These are phyloP conservation scores for Vararia minispora DNA, from an alignment of 768 basidiomycete genomes.

Conservation along the genomic window DNA sequence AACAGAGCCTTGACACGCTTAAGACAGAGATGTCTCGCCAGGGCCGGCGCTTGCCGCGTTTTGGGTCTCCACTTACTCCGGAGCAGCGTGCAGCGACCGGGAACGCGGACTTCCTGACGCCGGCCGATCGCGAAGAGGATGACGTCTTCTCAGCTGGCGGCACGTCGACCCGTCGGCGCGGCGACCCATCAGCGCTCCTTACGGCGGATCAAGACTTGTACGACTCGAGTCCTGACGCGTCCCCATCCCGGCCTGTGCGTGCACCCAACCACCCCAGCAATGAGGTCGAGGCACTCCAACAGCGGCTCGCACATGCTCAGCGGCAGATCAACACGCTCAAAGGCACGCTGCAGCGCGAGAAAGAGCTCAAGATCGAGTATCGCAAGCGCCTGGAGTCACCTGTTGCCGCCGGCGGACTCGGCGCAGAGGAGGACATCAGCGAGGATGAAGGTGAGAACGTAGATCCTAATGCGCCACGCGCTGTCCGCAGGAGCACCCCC, in stretches of 20 bases:
- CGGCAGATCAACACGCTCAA: slow-evolving; percentile 77
- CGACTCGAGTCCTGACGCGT: slow-evolving; percentile 52
- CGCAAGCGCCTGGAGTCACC: slow-evolving; percentile 35
- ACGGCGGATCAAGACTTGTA: slow-evolving; percentile 28
- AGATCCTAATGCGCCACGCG: slow-evolving; percentile 7
- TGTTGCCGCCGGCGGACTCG: slow-evolving; percentile 28
- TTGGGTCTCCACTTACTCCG: slow-evolving; percentile 67
- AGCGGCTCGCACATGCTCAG: slow-evolving; percentile 77
- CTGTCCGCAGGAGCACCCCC: slow-evolving; percentile 7
- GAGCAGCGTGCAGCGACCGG: slow-evolving; percentile 27
- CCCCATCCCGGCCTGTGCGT: slow-evolving; percentile 49
- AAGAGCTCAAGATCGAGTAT: slow-evolving; percentile 66
- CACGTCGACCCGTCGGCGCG: slow-evolving; percentile 47
- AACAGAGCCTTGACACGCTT: slow-evolving; percentile 64
- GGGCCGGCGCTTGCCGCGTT: slow-evolving; percentile 48
- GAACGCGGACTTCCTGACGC: slow-evolving; percentile 39
- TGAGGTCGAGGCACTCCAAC: slow-evolving; percentile 74
- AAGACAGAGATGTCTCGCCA: slow-evolving; percentile 63
- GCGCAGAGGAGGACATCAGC: slow-evolving; percentile 32
- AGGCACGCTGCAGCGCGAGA: slow-evolving; percentile 70
- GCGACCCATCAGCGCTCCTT: slow-evolving; percentile 38
- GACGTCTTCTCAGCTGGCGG: slow-evolving; percentile 59
- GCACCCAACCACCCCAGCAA: slow-evolving; percentile 66
- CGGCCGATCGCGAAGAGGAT: slow-evolving; percentile 42
- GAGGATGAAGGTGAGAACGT: slow-evolving; percentile 31